Evolutionary conservation across 1,284 basidiomycete species (phyloP), one percentile per base, ranked within the genome.

Genomic region (Abortiporus biennis): DNA sequence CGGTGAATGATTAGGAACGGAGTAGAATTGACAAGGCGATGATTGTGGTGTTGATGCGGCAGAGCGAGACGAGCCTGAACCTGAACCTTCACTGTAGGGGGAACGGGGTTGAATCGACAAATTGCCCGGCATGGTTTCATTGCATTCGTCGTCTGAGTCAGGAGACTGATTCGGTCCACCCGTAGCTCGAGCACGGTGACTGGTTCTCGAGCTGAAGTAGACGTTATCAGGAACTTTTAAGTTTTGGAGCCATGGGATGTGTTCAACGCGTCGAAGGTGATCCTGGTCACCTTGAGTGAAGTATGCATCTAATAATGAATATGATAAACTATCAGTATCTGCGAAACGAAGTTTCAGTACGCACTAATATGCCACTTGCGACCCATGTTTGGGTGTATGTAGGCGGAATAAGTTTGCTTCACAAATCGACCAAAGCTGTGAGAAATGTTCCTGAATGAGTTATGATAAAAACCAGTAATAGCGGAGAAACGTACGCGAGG

Each of bases 151-250:
- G 4, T 8, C 4, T 11, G 9, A 13, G 25, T 15, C 21, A 13
- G 21, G 20, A 9, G 38, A 31, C 3, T 9, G 9, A 17, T 17
- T 13, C 3, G 20, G 27, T 19, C 38, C 38, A 21, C 12, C 25
- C 19, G n/a, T 30, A 12, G 8, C 19, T 30, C 15, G n/a, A n/a
- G n/a, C n/a, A n/a, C n/a, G n/a, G 19, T n/a, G 3, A 13, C 63
- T 36, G 75, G 74, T 55, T 71, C 71, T 13, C 84, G 76, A 6
- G 84, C 83, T 49, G 80, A 80, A 48, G 54, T 85, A 87, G 44
- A 65, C 69, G 20, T 76, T 77, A 4, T 62, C 59, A 0, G 85
- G 84, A 16, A 82, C 78, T 8, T 61, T 55, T 17, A 87, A 57
- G 24, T 53, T 53, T 6, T 70, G 67, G 27, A 87, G 69, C 32